These are phyloP conservation scores for Pelargonium fulgidum DNA, from an alignment of 441 rosid genomes.

Conservation along the genomic window DNA sequence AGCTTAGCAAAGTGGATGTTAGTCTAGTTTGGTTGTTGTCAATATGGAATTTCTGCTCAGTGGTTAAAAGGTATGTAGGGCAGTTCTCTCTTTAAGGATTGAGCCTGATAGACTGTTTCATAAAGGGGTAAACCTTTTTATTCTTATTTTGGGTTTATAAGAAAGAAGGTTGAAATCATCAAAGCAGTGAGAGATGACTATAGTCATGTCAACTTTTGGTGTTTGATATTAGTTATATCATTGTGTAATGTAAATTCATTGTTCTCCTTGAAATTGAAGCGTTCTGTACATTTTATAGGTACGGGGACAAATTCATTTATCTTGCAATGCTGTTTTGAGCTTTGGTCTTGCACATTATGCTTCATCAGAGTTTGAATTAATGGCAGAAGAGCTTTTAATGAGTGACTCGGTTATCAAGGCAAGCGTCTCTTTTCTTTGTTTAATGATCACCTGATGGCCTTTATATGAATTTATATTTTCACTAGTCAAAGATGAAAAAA, in stretches of 20 bases:
- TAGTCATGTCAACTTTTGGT: not conserved
- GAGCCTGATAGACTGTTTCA: not conserved
- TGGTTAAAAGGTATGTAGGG: not conserved
- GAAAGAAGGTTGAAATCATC: not conserved
- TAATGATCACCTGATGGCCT: not conserved
- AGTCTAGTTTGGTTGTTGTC: not conserved
- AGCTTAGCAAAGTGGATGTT: not conserved
- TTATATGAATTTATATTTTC: not conserved
- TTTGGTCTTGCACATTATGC: constrained; percentile 80
- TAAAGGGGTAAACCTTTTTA: not conserved
- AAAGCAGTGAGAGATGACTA: not conserved
- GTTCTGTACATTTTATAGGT: constrained; percentile 44
- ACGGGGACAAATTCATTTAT: constrained; percentile 66
- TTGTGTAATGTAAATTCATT: not conserved
- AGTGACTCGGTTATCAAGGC: constrained; percentile 79
- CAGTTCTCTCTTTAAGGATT: no score
- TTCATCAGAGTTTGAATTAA: constrained; percentile 76
- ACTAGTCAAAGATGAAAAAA: not conserved
- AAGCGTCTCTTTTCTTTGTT: constrained; percentile 20
- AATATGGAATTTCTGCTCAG: not conserved
- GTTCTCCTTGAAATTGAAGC: not conserved
- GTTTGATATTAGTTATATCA: not conserved
- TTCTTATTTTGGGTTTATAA: not conserved
- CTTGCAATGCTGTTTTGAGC: constrained; percentile 58
- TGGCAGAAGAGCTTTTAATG: constrained; percentile 92